phyloP scores from a whole-genome alignment of 176 grass and related monocot species.

The Chloris gayana region DNA sequence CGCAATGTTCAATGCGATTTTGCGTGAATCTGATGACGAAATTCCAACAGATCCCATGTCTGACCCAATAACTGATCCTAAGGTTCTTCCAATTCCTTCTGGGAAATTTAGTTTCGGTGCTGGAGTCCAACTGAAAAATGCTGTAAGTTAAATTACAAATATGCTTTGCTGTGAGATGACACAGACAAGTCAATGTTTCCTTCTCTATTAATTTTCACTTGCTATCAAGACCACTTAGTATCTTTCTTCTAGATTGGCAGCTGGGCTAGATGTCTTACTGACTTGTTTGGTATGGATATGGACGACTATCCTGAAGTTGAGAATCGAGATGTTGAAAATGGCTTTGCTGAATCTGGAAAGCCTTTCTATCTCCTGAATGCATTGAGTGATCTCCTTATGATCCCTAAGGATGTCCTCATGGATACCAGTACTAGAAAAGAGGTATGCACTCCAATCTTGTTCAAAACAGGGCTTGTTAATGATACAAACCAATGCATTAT shows the following conservation, averaged over 20 bases:
- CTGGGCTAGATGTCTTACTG: constrained; percentile 88
- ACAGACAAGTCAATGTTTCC: background rate
- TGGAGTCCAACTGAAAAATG: constrained; percentile 98
- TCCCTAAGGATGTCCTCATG: constrained; percentile 94
- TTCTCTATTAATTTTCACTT: constrained; percentile 13
- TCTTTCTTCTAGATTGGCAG: constrained; percentile 78
- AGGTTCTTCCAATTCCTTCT: constrained; percentile 79
- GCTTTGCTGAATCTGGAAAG: constrained; percentile 49
- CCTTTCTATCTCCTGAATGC: constrained; percentile 88
- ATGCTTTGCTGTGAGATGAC: constrained; percentile 29
- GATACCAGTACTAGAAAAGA: constrained; percentile 78
- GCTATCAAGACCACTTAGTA: background rate
- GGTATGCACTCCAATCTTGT: constrained; percentile 45
- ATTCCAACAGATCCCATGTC: constrained; percentile 82
- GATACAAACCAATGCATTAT: background rate
- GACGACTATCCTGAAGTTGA: constrained; percentile 60
- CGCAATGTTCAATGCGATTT: constrained; percentile 98
- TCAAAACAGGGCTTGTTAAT: background rate
- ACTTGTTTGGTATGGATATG: constrained; percentile 87
- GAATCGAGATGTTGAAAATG: constrained; percentile 48
- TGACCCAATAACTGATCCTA: constrained; percentile 86
- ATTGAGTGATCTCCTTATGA: constrained; percentile 97
- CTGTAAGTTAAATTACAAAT: constrained; percentile 58
- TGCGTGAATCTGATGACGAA: constrained; percentile 88
- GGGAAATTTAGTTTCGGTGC: constrained; percentile 92